Evolutionary conservation across 2,329 filamentous ascomycete genomes (phyloP).

Genomic region (Fusarium heterosporum): DNA sequence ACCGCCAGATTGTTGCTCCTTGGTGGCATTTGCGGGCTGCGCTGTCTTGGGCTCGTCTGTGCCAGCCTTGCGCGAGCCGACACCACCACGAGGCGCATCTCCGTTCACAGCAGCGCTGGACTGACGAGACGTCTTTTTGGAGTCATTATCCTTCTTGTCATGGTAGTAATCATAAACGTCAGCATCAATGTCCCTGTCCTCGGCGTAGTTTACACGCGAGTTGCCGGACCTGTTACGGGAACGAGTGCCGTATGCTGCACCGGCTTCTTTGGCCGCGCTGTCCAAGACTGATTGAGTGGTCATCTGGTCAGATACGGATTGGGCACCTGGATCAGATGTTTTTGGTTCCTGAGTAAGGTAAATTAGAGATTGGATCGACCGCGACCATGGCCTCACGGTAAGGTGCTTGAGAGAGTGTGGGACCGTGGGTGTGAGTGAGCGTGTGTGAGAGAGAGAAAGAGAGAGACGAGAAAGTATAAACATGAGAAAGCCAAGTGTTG

Average conservation of each 20-base stretch:
- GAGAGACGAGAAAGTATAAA: slow-evolving; percentile 19
- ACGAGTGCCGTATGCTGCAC: slow-evolving; percentile 84
- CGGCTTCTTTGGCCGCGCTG: slow-evolving; percentile 61
- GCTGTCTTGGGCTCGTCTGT: slow-evolving; percentile 56
- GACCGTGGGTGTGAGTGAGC: slow-evolving; percentile 15
- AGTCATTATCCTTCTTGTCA: slow-evolving; percentile 66
- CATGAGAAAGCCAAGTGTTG: slow-evolving; percentile 26
- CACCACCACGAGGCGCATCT: slow-evolving; percentile 50
- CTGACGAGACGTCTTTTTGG: slow-evolving; percentile 67
- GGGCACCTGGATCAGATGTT: slow-evolving; percentile 51
- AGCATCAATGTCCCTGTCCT: slow-evolving; percentile 90
- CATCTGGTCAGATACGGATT: slow-evolving; percentile 55
- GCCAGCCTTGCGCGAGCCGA: slow-evolving; percentile 57
- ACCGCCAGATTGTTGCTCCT: slow-evolving; percentile 50
- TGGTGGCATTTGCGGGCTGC: slow-evolving; percentile 52
- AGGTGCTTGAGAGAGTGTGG: slow-evolving; percentile 18
- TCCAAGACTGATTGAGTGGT: slow-evolving; percentile 62
- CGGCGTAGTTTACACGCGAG: slow-evolving; percentile 92
- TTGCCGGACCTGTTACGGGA: slow-evolving; percentile 88
- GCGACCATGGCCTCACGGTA: slow-evolving; percentile 38
- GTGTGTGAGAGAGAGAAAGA: neutral
- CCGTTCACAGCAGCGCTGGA: slow-evolving; percentile 55
- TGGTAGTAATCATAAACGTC: slow-evolving; percentile 80
- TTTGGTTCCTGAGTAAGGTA: slow-evolving; percentile 50
- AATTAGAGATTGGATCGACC: slow-evolving; percentile 40